Evolutionary conservation across 768 basidiomycete species (phyloP), one percentile per base, ranked within the genome.

Genomic region (Tephrocybe rancida): DNA sequence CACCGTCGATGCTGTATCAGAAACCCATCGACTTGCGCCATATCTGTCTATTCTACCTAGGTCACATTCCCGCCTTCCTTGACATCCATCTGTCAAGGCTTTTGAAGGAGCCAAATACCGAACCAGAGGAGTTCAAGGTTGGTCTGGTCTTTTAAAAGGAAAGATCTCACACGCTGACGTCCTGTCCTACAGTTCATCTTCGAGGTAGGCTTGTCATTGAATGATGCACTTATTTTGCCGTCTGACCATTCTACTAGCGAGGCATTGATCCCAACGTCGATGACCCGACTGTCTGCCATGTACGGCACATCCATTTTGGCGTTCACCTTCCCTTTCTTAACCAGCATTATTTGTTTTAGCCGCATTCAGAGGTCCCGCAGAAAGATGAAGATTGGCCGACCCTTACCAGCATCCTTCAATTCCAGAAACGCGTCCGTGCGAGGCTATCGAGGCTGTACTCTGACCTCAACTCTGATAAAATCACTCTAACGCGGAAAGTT

Each of bases 201-300:
- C 52, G 90, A 92, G 73, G 88, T 87, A 92, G 73, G 88, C 87
- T 62, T 52, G 59, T 54, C 24, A 22, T 22, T 22, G 1, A 3
- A 1, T 21, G 18, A 46, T 4, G 16, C n/a, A 25, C 10, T n/a
- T 22, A 2, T 34, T 22, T 25, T 21, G 3, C 5, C 44, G 19
- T 41, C 13, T 47, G 29, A 48, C 6, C 9, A 11, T 10, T 13
- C 48, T 24, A 42, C 49, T 66, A 95, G 86, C 85, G 97, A 32
- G 97, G 97, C 7, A 96, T 99, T 61, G 97, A 98, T 60, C 97
- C 97, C 0, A 84, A 88, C 61, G 94, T 98, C 22, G 90, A 97
- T 55, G 91, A 97, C 62, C 92, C 94, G 0, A 84, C 82, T 3
- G 73, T 86, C 66, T 91, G 90, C 57, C 94, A 98, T 65, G 92